Percentiles rank a stretch among this genome's conserved stretches.
Conservation (phyloP, 805 yeast species). For the Wickerhamiella shivajii region DNA sequence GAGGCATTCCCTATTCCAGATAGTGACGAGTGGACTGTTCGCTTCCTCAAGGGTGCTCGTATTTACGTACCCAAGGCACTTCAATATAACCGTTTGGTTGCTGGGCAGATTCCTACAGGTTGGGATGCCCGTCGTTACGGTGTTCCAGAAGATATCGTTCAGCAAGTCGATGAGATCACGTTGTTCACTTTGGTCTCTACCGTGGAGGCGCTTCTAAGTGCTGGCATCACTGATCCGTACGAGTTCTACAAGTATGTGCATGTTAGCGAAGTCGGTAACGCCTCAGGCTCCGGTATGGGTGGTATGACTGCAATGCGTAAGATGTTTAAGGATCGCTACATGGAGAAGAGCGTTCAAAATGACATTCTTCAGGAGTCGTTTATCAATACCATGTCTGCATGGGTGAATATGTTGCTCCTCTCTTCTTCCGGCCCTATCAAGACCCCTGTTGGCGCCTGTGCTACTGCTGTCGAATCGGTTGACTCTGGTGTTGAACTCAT, state of each 20-base stretch:
- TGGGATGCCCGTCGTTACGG: conserved; percentile 95
- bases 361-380: conserved; percentile 96
- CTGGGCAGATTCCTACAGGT: conserved; percentile 96
- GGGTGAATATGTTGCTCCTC: conserved; percentile 96
- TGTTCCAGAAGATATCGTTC: conserved; percentile 79
- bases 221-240: conserved; percentile 97
- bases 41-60: conserved; percentile 82
- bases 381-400: conserved; percentile 97
- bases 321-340: conserved; percentile 91
- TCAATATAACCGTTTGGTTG: conserved; percentile 41
- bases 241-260: conserved; percentile 98
- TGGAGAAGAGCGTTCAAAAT: conserved; percentile 89
- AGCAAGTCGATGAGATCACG: conserved; percentile 94
- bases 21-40: conserved; percentile 84
- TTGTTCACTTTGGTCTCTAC: conserved; percentile 86
- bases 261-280: conserved; percentile 96
- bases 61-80: conserved; percentile 82
- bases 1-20: conserved; percentile 82
- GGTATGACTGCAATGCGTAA: conserved; percentile 96
- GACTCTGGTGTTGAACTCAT: conserved; percentile 94
- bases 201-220: conserved; percentile 80
- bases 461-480: conserved; percentile 95
- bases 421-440: conserved; percentile 98
- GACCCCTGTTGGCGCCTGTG: conserved; percentile 99
- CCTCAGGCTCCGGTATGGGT: conserved; percentile 99